Evolutionary conservation across 2,329 filamentous ascomycete genomes (phyloP).

Genomic region (Byssoonygena ceratinophila): DNA sequence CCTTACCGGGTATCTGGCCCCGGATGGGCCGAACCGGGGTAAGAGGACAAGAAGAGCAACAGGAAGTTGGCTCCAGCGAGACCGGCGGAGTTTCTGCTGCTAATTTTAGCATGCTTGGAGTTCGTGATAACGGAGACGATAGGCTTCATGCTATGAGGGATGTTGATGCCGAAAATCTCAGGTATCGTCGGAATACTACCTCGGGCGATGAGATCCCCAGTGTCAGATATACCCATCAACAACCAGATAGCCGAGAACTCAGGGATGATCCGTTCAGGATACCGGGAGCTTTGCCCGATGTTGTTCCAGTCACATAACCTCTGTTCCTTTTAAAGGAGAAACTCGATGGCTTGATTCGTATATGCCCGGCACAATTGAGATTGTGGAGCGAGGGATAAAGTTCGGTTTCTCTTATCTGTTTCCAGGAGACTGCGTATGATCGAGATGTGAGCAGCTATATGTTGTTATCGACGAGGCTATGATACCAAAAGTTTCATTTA

Average conservation of each 20-base stretch:
- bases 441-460: too few relatives aligned
- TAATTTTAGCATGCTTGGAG: slow-evolving; percentile 8
- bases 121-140: background rate
- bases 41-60: slow-evolving; percentile 33
- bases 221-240: background rate
- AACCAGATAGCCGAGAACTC: background rate
- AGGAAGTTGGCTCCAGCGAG: slow-evolving; percentile 16
- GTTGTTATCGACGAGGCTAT: too few relatives aligned
- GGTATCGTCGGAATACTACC: slow-evolving; percentile 20
- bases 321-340: background rate
- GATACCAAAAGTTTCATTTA: too few relatives aligned
- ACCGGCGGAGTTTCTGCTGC: background rate
- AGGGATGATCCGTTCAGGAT: slow-evolving; percentile 29
- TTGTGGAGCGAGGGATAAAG: too few relatives aligned
- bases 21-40: slow-evolving; percentile 43
- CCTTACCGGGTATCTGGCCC: slow-evolving; percentile 52
- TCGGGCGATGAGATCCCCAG: background rate
- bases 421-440: too few relatives aligned
- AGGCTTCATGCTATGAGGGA: slow-evolving; percentile 18
- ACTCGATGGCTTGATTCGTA: background rate
- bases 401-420: too few relatives aligned
- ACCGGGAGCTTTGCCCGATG: slow-evolving; percentile 31
- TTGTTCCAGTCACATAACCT: slow-evolving; percentile 20
- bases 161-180: slow-evolving; percentile 26
- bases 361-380: too few relatives aligned